Evolutionary conservation across 2,329 filamentous ascomycete genomes (phyloP).

Genomic region (Samsoniella hepiali): DNA sequence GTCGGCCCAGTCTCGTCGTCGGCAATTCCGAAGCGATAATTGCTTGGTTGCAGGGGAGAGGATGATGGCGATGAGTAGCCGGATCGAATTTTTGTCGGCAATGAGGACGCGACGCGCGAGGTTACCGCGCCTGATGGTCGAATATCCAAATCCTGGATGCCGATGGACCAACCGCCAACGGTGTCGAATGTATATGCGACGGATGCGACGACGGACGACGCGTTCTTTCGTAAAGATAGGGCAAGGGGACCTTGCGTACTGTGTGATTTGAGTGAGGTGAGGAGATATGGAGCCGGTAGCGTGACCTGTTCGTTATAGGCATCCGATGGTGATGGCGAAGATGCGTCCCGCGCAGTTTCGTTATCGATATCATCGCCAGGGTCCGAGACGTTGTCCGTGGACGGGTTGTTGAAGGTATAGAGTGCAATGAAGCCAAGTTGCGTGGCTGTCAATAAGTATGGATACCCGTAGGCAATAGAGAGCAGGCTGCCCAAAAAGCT

Average conservation of each 20-base stretch:
- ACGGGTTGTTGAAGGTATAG: slow-evolving; percentile 57
- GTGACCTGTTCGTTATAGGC: not conserved
- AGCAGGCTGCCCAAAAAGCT: slow-evolving; percentile 64
- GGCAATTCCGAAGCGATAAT: slow-evolving; percentile 15
- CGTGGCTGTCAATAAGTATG: slow-evolving; percentile 78
- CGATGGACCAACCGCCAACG: slow-evolving; percentile 79
- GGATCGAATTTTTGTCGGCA: slow-evolving; percentile 30
- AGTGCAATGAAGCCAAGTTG: slow-evolving; percentile 70
- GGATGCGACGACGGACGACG: slow-evolving; percentile 67
- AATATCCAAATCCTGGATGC: slow-evolving; percentile 84
- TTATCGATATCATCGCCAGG: slow-evolving; percentile 14
- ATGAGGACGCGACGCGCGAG: slow-evolving; percentile 37
- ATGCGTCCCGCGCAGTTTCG: not conserved
- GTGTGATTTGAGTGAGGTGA: slow-evolving; percentile 78
- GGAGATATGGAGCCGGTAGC: slow-evolving; percentile 41
- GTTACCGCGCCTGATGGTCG: slow-evolving; percentile 34
- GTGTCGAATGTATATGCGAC: slow-evolving; percentile 84
- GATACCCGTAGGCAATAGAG: slow-evolving; percentile 67
- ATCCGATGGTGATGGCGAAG: not conserved
- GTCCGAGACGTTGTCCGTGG: slow-evolving; percentile 14
- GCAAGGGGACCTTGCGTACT: slow-evolving; percentile 76
- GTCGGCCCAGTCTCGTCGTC: slow-evolving; percentile 47
- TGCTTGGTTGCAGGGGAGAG: slow-evolving; percentile 10
- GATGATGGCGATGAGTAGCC: slow-evolving; percentile 21
- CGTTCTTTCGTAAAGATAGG: slow-evolving; percentile 71